These are phyloP conservation scores for Cymodocea nodosa DNA, from an alignment of 116 monocot species.

Conservation along the genomic window DNA sequence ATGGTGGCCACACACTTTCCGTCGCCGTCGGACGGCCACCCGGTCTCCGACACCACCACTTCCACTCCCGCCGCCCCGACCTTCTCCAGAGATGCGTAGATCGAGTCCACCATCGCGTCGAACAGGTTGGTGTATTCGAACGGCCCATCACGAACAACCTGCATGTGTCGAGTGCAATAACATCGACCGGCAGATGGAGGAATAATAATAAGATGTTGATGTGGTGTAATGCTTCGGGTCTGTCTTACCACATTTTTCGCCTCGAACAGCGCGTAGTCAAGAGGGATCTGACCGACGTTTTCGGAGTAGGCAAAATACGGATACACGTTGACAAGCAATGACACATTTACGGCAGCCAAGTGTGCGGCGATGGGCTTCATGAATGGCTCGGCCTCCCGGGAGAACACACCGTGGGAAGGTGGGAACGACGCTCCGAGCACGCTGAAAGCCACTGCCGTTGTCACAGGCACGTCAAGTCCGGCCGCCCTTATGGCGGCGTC, in stretches of 20 bases:
- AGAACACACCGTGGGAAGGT: conserved; percentile 57
- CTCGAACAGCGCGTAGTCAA: conserved; percentile 41
- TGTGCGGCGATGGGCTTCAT: conserved; percentile 33
- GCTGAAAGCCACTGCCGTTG: conserved; percentile 40
- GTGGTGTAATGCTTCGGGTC: neutral
- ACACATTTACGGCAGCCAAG: conserved; percentile 19
- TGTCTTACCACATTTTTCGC: conserved; percentile 5
- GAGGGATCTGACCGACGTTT: conserved; percentile 7
- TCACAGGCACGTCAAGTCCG: conserved; percentile 28
- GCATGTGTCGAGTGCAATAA: neutral
- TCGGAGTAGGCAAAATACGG: conserved; percentile 53
- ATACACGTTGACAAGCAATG: conserved; percentile 64
- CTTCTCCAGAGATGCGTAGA: conserved; percentile 36
- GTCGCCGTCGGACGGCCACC: conserved; percentile 58
- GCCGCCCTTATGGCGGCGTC: conserved; percentile 29
- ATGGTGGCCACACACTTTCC: conserved; percentile 17
- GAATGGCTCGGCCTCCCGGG: neutral
- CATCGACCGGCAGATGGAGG: too few relatives aligned
- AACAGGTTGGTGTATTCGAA: conserved; percentile 45
- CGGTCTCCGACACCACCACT: conserved; percentile 52
- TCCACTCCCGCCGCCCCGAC: conserved; percentile 16
- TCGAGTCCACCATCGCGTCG: conserved; percentile 52
- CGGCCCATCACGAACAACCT: conserved; percentile 36
- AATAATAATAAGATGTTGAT: too few relatives aligned
- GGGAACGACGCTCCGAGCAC: conserved; percentile 54